Evolutionary conservation across 768 basidiomycete genomes (phyloP).

Genomic region (Tricholomella constricta): DNA sequence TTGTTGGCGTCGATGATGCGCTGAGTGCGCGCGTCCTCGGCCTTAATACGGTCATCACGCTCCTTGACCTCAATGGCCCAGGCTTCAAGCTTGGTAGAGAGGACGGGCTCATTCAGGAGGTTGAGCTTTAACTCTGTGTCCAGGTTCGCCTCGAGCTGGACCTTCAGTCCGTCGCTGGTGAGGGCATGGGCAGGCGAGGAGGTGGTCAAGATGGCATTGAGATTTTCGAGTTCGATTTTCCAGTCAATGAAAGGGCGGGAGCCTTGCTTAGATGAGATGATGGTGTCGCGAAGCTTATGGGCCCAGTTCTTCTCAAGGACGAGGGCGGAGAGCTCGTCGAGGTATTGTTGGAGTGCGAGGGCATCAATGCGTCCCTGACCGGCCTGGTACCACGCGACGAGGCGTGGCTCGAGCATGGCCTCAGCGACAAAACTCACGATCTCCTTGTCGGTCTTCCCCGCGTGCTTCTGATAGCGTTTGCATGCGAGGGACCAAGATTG

Average conservation of each 20-base stretch:
- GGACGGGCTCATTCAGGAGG: background rate
- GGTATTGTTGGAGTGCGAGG: conserved; percentile 13
- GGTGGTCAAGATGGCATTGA: too few relatives aligned
- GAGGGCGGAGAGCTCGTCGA: conserved; percentile 9
- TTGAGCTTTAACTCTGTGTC: conserved; percentile 1
- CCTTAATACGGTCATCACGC: conserved; percentile 2
- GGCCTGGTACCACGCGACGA: conserved; percentile 18
- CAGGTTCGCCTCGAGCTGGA: conserved; percentile 16
- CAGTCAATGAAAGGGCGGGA: too few relatives aligned
- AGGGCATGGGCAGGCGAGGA: conserved; percentile 9
- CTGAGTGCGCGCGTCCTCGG: background rate
- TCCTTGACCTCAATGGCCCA: conserved; percentile 5
- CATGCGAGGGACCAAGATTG: conserved; percentile 17
- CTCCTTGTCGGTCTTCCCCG: conserved; percentile 8
- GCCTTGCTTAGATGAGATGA: conserved; percentile 11
- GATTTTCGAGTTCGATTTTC: too few relatives aligned
- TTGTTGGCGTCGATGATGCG: too few relatives aligned
- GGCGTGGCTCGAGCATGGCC: conserved; percentile 17
- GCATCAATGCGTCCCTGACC: conserved; percentile 14
- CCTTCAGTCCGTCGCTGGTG: too few relatives aligned
- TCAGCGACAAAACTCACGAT: conserved; percentile 19
- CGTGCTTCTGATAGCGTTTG: conserved; percentile 14
- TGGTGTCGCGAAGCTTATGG: conserved; percentile 2
- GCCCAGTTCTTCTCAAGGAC: too few relatives aligned
- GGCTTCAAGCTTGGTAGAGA: background rate